Evolutionary conservation across 805 yeast species (phyloP).

Genomic region (Lipomyces mesembrius): DNA sequence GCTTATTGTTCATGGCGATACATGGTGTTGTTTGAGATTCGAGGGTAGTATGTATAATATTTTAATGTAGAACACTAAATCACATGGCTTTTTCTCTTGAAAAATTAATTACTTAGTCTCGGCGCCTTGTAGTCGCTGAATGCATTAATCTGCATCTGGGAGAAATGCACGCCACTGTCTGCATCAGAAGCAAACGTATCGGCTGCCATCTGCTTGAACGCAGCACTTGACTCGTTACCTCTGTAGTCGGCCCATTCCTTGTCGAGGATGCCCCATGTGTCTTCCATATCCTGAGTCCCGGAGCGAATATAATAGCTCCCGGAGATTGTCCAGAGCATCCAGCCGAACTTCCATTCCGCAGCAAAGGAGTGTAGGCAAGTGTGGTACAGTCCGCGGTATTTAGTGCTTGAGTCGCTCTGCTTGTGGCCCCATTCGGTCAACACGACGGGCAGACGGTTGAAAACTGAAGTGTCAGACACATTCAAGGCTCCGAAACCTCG

Average conservation of each 20-base stretch:
- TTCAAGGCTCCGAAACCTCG: no score
- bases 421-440: no score
- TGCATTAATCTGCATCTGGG: not conserved
- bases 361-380: conserved; percentile 1
- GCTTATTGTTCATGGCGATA: not conserved
- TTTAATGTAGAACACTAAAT: not conserved
- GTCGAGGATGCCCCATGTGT: conserved; percentile 5
- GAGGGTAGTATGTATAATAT: not conserved
- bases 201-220: not conserved
- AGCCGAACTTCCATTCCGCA: not conserved
- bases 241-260: conserved; percentile 2
- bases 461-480: no score
- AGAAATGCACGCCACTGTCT: not conserved
- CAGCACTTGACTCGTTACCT: conserved; percentile 1
- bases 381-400: not conserved
- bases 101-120: no score
- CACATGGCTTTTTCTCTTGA: no score
- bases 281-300: conserved; percentile 3
- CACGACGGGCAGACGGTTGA: no score
- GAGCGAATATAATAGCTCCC: conserved; percentile 9
- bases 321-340: conserved; percentile 5
- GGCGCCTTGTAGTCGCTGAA: not conserved
- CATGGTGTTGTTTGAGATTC: not conserved
- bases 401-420: no score
- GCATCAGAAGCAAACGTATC: not conserved